A percentile compares a stretch with the other conserved stretches of the same genome.
Evolutionary conservation across 2,329 filamentous ascomycete genomes (phyloP).

Genomic region (Coccinonectria pachysandricola): DNA sequence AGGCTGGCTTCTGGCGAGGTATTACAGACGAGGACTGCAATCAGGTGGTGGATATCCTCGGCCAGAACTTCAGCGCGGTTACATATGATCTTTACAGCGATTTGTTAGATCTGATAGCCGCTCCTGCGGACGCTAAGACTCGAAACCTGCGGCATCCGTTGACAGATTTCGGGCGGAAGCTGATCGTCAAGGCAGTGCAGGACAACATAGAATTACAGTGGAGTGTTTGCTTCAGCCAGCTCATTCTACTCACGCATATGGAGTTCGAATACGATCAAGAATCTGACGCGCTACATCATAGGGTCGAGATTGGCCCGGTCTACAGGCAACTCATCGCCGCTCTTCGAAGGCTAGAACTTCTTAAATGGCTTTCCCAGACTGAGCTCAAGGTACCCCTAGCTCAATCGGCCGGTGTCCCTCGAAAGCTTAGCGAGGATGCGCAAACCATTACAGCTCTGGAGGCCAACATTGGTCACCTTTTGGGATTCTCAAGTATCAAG

Average conservation of each 20-base stretch:
- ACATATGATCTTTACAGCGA: slow-evolving; percentile 43
- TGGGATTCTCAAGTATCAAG: slow-evolving; percentile 45
- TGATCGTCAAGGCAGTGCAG: slow-evolving; percentile 66
- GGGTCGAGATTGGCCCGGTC: slow-evolving; percentile 56
- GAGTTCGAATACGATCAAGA: slow-evolving; percentile 70
- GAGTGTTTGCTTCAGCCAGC: slow-evolving; percentile 67
- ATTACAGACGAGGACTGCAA: slow-evolving; percentile 74
- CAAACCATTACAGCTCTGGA: slow-evolving; percentile 49
- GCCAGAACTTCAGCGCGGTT: slow-evolving; percentile 52
- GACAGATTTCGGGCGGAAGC: slow-evolving; percentile 65
- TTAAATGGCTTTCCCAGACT: slow-evolving; percentile 56
- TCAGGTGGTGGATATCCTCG: slow-evolving; percentile 58
- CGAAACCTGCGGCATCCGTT: slow-evolving; percentile 42
- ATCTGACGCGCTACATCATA: slow-evolving; percentile 51
- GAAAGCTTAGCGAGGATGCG: slow-evolving; percentile 34
- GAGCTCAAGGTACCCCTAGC: slow-evolving; percentile 41
- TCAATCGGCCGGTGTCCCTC: slow-evolving; percentile 24
- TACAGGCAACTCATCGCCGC: slow-evolving; percentile 61
- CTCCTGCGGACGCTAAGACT: slow-evolving; percentile 34
- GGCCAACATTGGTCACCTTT: slow-evolving; percentile 50
- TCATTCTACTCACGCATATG: slow-evolving; percentile 78
- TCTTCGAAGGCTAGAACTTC: slow-evolving; percentile 63
- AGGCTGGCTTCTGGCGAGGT: slow-evolving; percentile 65
- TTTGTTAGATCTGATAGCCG: slow-evolving; percentile 36
- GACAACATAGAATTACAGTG: slow-evolving; percentile 66